phyloP scores from a whole-genome alignment of 306 rosid species.

The Betula pendula region DNA sequence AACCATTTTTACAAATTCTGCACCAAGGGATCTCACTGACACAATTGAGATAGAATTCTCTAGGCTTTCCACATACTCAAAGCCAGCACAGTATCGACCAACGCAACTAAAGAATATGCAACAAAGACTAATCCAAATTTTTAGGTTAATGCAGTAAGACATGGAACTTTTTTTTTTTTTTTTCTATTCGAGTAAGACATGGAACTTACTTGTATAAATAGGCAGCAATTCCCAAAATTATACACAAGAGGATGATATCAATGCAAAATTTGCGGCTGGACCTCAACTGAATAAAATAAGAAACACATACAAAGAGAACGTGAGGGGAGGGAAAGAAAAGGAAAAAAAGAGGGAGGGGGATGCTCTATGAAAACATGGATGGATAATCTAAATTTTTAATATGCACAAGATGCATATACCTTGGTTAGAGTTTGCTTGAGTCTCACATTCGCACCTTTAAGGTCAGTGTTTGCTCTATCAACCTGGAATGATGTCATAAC shows the following conservation, averaged over 20 bases:
- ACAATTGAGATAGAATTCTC: no score
- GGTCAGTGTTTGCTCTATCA: slow-evolving; percentile 43
- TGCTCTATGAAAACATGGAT: neutral
- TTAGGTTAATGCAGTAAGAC: slow-evolving; percentile 3
- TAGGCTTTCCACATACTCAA: no score
- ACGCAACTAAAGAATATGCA: no score
- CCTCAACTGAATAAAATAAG: slow-evolving; percentile 33
- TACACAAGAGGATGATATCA: slow-evolving; percentile 33
- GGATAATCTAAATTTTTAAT: neutral
- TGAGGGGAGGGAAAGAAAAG: neutral
- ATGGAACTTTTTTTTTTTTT: no score
- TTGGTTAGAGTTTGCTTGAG: slow-evolving; percentile 37
- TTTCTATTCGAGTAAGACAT: no score
- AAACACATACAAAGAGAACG: neutral
- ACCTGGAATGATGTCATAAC: slow-evolving; percentile 26
- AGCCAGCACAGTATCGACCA: no score
- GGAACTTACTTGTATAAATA: slow-evolving; percentile 46
- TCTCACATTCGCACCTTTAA: slow-evolving; percentile 35
- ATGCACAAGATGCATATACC: slow-evolving; percentile 20
- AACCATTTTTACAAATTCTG: no score
- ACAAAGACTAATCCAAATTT: no score
- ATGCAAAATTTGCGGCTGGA: slow-evolving; percentile 47
- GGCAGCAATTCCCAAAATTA: slow-evolving; percentile 44
- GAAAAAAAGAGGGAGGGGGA: no score
- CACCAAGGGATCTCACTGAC: no score